Conservation (phyloP, 1,284 basidiomycete genomes). For the Leccinum olivaceoglutinosum region DNA sequence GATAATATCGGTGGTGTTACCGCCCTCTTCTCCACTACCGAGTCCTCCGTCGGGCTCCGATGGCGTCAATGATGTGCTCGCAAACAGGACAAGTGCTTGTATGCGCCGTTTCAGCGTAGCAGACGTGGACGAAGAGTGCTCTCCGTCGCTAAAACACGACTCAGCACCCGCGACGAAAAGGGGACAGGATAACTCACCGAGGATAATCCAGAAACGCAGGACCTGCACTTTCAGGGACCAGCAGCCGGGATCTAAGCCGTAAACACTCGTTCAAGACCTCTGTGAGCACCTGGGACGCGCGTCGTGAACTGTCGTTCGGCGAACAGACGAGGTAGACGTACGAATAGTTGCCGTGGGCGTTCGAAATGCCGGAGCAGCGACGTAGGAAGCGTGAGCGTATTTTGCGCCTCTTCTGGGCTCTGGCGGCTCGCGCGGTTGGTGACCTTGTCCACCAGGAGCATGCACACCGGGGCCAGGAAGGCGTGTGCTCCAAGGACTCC, state of each 20-base stretch:
- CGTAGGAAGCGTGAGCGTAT: slow-evolving; percentile 62
- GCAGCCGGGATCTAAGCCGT: slow-evolving; percentile 49
- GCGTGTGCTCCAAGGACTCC: slow-evolving; percentile 78
- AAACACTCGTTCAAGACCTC: slow-evolving; percentile 66
- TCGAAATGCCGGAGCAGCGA: slow-evolving; percentile 59
- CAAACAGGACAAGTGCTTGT: slow-evolving; percentile 59
- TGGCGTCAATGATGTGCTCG: slow-evolving; percentile 37
- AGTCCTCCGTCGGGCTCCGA: slow-evolving; percentile 29
- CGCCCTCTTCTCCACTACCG: slow-evolving; percentile 28
- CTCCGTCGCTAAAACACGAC: slow-evolving; percentile 43
- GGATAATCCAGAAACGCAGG: slow-evolving; percentile 50
- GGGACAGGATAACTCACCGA: slow-evolving; percentile 33
- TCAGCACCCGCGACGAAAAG: slow-evolving; percentile 1
- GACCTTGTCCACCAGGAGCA: slow-evolving; percentile 82
- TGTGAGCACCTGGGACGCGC: slow-evolving; percentile 46
- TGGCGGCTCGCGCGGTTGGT: slow-evolving; percentile 70
- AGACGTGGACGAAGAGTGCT: slow-evolving; percentile 41
- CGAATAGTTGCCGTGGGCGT: slow-evolving; percentile 48
- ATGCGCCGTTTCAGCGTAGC: slow-evolving; percentile 53
- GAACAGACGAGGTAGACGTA: slow-evolving; percentile 25
- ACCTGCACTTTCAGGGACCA: slow-evolving; percentile 33
- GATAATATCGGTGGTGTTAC: slow-evolving; percentile 28
- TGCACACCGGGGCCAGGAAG: slow-evolving; percentile 80
- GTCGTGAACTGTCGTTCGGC: slow-evolving; percentile 15
- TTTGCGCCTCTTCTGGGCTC: slow-evolving; percentile 52